Percentiles rank a stretch among this genome's conserved stretches.
Evolutionary conservation across 108 stramenopile species (phyloP).

Genomic region (Fragilariopsis cylindrus): DNA sequence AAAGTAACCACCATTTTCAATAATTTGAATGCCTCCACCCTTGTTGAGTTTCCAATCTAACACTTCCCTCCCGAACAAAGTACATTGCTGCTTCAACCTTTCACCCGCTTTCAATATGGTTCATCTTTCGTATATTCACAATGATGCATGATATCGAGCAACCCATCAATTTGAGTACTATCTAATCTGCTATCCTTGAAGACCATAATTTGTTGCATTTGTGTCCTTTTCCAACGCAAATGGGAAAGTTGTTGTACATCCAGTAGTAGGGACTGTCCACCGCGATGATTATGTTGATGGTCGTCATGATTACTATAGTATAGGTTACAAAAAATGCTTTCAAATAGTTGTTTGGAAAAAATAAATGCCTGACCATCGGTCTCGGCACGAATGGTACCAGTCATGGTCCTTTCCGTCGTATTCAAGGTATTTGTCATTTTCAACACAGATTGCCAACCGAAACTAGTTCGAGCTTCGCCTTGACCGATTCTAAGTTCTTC

Average conservation of each 20-base stretch:
- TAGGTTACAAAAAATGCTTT: conserved; percentile 10
- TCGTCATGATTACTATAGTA: not conserved
- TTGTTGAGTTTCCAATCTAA: conserved; percentile 29
- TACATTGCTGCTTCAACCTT: conserved; percentile 44
- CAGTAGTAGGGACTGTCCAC: conserved; percentile 35
- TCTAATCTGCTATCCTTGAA: conserved; percentile 52
- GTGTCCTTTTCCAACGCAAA: not conserved
- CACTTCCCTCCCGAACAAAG: conserved; percentile 58
- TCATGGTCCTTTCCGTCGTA: not conserved
- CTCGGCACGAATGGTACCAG: conserved; percentile 24
- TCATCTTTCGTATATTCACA: conserved; percentile 57
- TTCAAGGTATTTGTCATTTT: not conserved
- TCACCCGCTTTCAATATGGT: conserved; percentile 76
- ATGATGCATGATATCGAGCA: conserved; percentile 39
- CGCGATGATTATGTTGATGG: conserved; percentile 10
- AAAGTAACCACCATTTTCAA: conserved; percentile 57
- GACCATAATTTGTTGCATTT: conserved; percentile 39
- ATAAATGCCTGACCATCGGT: conserved; percentile 36
- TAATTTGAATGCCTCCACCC: conserved; percentile 19
- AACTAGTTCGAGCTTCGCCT: conserved; percentile 20
- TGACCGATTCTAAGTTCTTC: conserved; percentile 53
- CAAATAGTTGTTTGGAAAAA: conserved; percentile 24
- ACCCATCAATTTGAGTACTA: conserved; percentile 43
- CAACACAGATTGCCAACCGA: conserved; percentile 50
- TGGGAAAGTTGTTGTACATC: conserved; percentile 1